These are phyloP conservation scores for Pezicula radicicola DNA, from an alignment of 2,329 filamentous ascomycete species.

Conservation along the genomic window DNA sequence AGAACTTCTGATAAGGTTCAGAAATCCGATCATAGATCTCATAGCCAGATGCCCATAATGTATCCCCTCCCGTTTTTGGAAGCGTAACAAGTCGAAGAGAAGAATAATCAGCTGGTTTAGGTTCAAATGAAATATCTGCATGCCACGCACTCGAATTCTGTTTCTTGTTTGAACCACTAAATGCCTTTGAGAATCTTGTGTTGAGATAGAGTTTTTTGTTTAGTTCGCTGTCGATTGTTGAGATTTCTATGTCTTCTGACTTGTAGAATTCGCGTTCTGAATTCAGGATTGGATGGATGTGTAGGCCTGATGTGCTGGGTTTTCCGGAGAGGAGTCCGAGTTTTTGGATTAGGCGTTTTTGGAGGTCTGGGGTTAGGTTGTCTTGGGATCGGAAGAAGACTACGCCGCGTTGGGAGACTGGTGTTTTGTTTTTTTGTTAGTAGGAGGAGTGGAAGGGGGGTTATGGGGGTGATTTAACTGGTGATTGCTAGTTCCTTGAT, in stretches of 20 bases:
- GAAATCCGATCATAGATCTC: slow-evolving; percentile 65
- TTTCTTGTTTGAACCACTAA: slow-evolving; percentile 14
- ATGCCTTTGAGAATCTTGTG: background rate
- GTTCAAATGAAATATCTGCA: slow-evolving; percentile 61
- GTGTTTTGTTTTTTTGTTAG: slow-evolving; percentile 20
- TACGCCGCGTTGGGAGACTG: slow-evolving; percentile 63
- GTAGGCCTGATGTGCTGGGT: slow-evolving; percentile 51
- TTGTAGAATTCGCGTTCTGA: slow-evolving; percentile 42
- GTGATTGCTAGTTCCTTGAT: slow-evolving; percentile 48
- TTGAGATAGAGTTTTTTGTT: slow-evolving; percentile 45
- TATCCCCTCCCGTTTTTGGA: slow-evolving; percentile 34
- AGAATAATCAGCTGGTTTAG: slow-evolving; percentile 57
- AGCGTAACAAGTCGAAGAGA: slow-evolving; percentile 7
- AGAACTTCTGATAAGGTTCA: slow-evolving; percentile 50
- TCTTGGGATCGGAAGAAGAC: slow-evolving; percentile 67
- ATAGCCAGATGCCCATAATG: slow-evolving; percentile 65
- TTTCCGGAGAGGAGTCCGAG: slow-evolving; percentile 57
- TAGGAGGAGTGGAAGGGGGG: background rate
- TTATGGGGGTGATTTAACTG: slow-evolving; percentile 17
- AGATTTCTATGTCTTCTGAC: slow-evolving; percentile 56
- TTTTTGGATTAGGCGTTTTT: slow-evolving; percentile 61
- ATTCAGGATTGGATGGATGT: slow-evolving; percentile 59
- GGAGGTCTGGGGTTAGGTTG: slow-evolving; percentile 55
- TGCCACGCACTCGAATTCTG: slow-evolving; percentile 50
- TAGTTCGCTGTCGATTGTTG: slow-evolving; percentile 57